Conservation (phyloP, 1,284 basidiomycete species). For the Phaffia rhodozyma region DNA sequence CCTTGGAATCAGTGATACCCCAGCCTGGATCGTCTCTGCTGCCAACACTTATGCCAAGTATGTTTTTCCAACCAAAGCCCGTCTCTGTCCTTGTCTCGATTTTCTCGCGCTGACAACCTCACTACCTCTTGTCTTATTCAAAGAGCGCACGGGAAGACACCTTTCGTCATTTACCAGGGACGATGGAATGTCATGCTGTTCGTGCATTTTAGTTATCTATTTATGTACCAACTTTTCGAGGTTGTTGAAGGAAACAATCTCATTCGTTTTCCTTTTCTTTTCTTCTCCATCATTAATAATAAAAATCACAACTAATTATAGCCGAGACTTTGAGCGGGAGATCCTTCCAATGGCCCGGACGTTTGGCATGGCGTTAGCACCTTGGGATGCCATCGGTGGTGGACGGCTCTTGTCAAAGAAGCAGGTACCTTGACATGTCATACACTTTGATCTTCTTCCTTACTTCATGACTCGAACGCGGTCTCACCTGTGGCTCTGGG, state of each 20-base stretch:
- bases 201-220: not conserved
- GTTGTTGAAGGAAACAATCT: too few species aligned
- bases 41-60: slow-evolving; percentile 44
- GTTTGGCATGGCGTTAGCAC: slow-evolving; percentile 39
- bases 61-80: slow-evolving; percentile 1
- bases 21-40: slow-evolving; percentile 46
- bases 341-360: slow-evolving; percentile 46
- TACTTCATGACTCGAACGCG: not conserved
- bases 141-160: slow-evolving; percentile 38
- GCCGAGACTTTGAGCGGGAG: slow-evolving; percentile 48
- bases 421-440: not conserved
- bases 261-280: too few species aligned
- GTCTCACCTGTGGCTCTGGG: not conserved
- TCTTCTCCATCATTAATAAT: too few species aligned
- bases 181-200: slow-evolving; percentile 40
- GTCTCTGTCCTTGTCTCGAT: not conserved
- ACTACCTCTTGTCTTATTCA: too few species aligned
- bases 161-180: slow-evolving; percentile 49
- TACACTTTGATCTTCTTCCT: not conserved
- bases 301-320: too few species aligned
- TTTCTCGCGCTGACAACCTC: not conserved
- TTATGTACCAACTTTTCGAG: too few species aligned
- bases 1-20: slow-evolving; percentile 39
- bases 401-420: slow-evolving; percentile 33
- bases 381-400: slow-evolving; percentile 36